phyloP scores from a whole-genome alignment of 2,329 filamentous ascomycete species.

The Cladophialophora chaetospira region DNA sequence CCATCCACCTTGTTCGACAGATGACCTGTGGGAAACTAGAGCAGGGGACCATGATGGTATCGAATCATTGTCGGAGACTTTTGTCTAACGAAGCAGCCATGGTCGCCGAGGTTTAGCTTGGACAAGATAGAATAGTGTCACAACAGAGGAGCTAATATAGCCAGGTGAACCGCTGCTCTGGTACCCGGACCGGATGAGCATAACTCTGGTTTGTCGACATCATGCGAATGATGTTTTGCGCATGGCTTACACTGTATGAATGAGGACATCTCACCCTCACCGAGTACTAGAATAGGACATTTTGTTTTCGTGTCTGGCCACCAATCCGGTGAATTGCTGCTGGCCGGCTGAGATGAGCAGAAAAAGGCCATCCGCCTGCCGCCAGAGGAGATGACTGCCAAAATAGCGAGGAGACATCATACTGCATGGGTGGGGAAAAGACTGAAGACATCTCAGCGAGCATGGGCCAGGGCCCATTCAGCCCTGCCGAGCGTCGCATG shows the following conservation, averaged over 20 bases:
- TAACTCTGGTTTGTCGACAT: neutral
- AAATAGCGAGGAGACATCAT: too few species aligned
- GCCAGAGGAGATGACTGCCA: too few species aligned
- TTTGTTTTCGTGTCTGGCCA: constrained; percentile 12
- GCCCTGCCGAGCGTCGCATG: constrained; percentile 21
- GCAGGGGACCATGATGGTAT: constrained; percentile 12
- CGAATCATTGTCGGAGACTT: constrained; percentile 16
- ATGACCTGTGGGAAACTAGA: constrained; percentile 14
- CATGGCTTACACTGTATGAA: constrained; percentile 3
- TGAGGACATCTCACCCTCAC: constrained; percentile 3
- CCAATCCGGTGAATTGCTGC: too few species aligned
- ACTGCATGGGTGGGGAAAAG: neutral
- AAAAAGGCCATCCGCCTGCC: constrained; percentile 18
- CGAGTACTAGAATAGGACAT: constrained; percentile 4
- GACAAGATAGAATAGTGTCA: constrained; percentile 1
- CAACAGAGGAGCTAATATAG: constrained; percentile 5
- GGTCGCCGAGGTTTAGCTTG: constrained; percentile 14
- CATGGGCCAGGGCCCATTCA: constrained; percentile 22
- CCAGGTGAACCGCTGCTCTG: constrained; percentile 20
- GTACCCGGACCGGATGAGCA: constrained; percentile 13
- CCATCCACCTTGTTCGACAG: constrained; percentile 2
- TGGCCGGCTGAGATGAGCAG: constrained; percentile 16
- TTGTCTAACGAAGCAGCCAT: constrained; percentile 10
- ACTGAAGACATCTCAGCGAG: constrained; percentile 7
- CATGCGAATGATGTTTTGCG: constrained; percentile 10